These are phyloP conservation scores for Neophaeococcomyces aloes DNA, from an alignment of 2,329 filamentous ascomycete genomes.

Conservation along the genomic window DNA sequence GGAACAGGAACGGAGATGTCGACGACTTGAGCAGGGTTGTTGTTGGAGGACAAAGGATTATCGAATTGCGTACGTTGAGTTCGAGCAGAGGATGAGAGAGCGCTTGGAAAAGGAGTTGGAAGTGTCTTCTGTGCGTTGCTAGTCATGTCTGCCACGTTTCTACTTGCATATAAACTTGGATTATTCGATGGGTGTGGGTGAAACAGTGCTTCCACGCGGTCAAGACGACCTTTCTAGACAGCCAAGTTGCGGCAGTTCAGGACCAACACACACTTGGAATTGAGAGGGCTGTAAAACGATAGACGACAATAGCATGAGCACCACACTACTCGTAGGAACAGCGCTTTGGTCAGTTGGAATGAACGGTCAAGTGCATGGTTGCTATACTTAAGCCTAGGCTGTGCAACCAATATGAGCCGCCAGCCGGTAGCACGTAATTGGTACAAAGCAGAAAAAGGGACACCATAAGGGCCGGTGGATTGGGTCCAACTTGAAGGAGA, in stretches of 20 bases:
- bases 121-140: neutral
- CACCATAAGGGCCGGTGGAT: too few relatives aligned
- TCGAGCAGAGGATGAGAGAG: neutral
- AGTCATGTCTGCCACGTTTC: neutral
- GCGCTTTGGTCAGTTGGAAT: neutral
- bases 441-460: too few relatives aligned
- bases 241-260: neutral
- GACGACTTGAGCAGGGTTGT: conserved; percentile 1
- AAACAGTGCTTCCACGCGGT: neutral
- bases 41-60: neutral
- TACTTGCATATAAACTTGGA: neutral
- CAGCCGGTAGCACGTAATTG: too few relatives aligned
- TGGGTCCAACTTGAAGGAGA: too few relatives aligned
- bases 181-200: neutral
- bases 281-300: too few relatives aligned
- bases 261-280: too few relatives aligned
- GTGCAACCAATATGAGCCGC: neutral
- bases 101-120: neutral
- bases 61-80: neutral
- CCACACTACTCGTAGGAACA: neutral
- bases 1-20: neutral
- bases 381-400: conserved; percentile 9
- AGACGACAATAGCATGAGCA: neutral
- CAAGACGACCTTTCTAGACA: neutral
- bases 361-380: neutral